Percentiles rank a stretch among this genome's conserved stretches.
These are phyloP conservation scores for Anacardium occidentale DNA, from an alignment of 345 rosid genomes.

Conservation along the genomic window DNA sequence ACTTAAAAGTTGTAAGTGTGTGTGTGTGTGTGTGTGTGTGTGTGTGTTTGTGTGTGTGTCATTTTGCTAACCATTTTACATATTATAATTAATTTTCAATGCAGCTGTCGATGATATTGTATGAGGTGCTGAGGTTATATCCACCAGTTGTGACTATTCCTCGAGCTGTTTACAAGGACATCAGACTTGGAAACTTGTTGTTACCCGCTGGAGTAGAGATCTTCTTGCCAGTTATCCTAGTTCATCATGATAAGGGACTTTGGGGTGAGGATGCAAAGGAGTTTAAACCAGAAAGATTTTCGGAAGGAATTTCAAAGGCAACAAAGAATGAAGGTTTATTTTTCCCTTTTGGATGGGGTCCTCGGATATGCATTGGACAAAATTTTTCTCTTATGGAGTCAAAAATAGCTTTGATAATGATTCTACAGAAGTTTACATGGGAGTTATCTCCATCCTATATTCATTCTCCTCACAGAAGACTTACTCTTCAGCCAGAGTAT, in stretches of 20 bases:
- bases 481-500: slow-evolving; percentile 24
- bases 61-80: not conserved
- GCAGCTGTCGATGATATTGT: slow-evolving; percentile 36
- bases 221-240: slow-evolving; percentile 19
- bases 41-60: too few species aligned
- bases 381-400: slow-evolving; percentile 30
- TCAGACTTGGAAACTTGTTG: slow-evolving; percentile 24
- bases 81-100: not conserved
- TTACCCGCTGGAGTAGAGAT: slow-evolving; percentile 29
- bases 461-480: slow-evolving; percentile 6
- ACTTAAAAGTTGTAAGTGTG: slow-evolving; percentile 48
- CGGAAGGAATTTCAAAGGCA: slow-evolving; percentile 36
- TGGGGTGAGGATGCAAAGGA: slow-evolving; percentile 41
- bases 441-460: slow-evolving; percentile 30
- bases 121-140: slow-evolving; percentile 44
- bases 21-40: too few species aligned
- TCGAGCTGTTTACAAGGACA: slow-evolving; percentile 25
- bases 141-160: slow-evolving; percentile 21
- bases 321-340: slow-evolving; percentile 21
- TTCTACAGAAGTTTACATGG: slow-evolving; percentile 19
- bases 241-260: slow-evolving; percentile 32
- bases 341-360: slow-evolving; percentile 33
- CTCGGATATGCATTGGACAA: slow-evolving; percentile 36
- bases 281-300: slow-evolving; percentile 39
- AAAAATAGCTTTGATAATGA: slow-evolving; percentile 22